Evolutionary conservation across 805 yeast species (phyloP), one percentile per base, ranked within the genome.

Genomic region (Ogataea thermomethanolica): DNA sequence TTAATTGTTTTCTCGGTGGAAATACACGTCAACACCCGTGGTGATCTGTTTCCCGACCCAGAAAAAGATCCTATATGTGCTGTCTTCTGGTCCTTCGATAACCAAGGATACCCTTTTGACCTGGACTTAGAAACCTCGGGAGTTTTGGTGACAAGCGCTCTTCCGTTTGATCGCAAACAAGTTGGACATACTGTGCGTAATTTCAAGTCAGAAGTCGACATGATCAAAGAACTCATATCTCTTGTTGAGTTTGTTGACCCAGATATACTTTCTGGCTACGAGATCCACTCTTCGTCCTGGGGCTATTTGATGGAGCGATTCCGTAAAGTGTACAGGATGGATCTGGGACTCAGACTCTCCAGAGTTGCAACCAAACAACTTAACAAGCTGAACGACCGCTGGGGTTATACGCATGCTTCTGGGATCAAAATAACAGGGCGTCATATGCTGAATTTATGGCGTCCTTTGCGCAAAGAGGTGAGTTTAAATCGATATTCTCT

Each of bases 201-300:
- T 7, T 78, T 75, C 45, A 63, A 61, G 0, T 55, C 64, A n/a
- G 98, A 91, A 53, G 43, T 59, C 1, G 78, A 71, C 6, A 67
- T 86, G 77, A 56, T 89, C 2, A 64, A 70, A 7, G 70, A 70
- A 5, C 63, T 91, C 7, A 62, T 79, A 0, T 68, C 71, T 1
- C 47, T 83, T 11, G 79, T 86, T 0, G 72, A 78, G 13, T 50
- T 66, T 2, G 69, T 78, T 37, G 98, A 93, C 55, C 97, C 98
- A 0, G 99, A 93, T 58, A 77, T 93, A 23, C 55, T 93, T 5
- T 72, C 86, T 0, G 98, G 97, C 0, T 93, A 74, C 58, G 99
- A 93, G 54, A 72, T 87, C 5, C 84, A 87, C 47, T 65, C 80
- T 1, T 53, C 74, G 0, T 86, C 97, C 0, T 91, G 98, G 98